phyloP scores from a whole-genome alignment of 1,284 basidiomycete genomes.

The Melampsora americana region DNA sequence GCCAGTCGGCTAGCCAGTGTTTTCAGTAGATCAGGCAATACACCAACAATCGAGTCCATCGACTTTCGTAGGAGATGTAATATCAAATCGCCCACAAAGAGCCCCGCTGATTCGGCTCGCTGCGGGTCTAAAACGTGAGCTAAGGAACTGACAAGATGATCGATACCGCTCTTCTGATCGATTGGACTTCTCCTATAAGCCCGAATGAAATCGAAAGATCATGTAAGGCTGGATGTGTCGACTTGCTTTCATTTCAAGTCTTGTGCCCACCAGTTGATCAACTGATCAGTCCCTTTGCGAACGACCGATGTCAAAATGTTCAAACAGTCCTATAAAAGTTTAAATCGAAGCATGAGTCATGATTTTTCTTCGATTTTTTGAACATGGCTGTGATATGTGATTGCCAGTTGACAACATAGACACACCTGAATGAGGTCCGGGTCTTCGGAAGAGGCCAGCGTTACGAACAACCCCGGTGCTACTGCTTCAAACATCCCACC shows the following conservation, averaged over 20 bases:
- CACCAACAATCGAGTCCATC: slow-evolving; percentile 71
- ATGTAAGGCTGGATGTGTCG: too few relatives aligned
- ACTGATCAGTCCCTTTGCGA: slow-evolving; percentile 77
- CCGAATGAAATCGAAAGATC: background rate
- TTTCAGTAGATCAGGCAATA: slow-evolving; percentile 77
- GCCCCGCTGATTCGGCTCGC: slow-evolving; percentile 72
- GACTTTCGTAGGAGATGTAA: slow-evolving; percentile 81
- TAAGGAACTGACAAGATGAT: slow-evolving; percentile 68
- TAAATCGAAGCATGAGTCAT: background rate
- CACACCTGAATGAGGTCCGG: slow-evolving; percentile 76
- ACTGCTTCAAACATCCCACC: slow-evolving; percentile 71
- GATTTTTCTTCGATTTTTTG: background rate
- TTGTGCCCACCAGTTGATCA: slow-evolving; percentile 64
- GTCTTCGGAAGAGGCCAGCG: slow-evolving; percentile 68
- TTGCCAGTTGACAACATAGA: slow-evolving; percentile 24
- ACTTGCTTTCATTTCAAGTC: slow-evolving; percentile 16
- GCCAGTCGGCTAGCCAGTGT: slow-evolving; percentile 77
- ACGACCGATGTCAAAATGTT: slow-evolving; percentile 76
- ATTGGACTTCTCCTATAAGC: slow-evolving; percentile 30
- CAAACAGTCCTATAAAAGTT: slow-evolving; percentile 67
- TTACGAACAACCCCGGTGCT: slow-evolving; percentile 70
- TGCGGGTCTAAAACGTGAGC: slow-evolving; percentile 67
- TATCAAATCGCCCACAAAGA: slow-evolving; percentile 88
- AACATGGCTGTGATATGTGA: background rate
- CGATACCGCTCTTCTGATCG: slow-evolving; percentile 69